These are phyloP conservation scores for Irpex rosettiformis DNA, from an alignment of 1,284 basidiomycete species.

Conservation along the genomic window DNA sequence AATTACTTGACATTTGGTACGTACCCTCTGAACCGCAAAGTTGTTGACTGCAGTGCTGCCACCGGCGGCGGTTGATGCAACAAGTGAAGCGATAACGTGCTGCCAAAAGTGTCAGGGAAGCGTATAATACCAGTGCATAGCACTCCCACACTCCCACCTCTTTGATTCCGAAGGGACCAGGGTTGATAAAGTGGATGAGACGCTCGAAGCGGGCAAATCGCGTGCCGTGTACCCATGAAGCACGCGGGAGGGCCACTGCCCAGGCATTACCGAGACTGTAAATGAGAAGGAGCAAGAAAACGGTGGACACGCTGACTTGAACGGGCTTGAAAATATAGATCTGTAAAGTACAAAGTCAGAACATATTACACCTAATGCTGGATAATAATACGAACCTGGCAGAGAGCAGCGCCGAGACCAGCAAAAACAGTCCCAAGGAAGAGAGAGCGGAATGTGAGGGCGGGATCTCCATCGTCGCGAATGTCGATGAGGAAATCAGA, in stretches of 20 bases:
- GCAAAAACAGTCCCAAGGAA: constrained; percentile 55
- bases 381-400: constrained; percentile 37
- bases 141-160: constrained; percentile 41
- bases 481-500: constrained; percentile 56
- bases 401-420: constrained; percentile 48
- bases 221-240: constrained; percentile 38
- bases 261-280: constrained; percentile 52
- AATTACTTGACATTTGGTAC: too few species aligned
- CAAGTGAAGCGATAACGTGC: constrained; percentile 60
- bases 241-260: constrained; percentile 42
- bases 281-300: constrained; percentile 58
- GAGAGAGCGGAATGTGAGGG: constrained; percentile 56
- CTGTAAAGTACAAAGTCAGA: constrained; percentile 25
- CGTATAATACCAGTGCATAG: not conserved
- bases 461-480: constrained; percentile 58
- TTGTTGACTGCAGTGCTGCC: constrained; percentile 53
- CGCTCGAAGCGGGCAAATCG: constrained; percentile 37
- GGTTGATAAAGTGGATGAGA: constrained; percentile 50
- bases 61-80: constrained; percentile 53
- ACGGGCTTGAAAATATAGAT: constrained; percentile 64
- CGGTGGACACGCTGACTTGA: constrained; percentile 46
- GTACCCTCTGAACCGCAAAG: constrained; percentile 58
- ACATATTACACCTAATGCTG: not conserved
- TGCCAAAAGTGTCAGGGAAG: constrained; percentile 19
- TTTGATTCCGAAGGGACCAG: constrained; percentile 55